Percentiles rank a stretch among this genome's conserved stretches.
These are phyloP conservation scores for Aegilops bicornis DNA, from an alignment of 176 grass and related monocot species.

Conservation along the genomic window DNA sequence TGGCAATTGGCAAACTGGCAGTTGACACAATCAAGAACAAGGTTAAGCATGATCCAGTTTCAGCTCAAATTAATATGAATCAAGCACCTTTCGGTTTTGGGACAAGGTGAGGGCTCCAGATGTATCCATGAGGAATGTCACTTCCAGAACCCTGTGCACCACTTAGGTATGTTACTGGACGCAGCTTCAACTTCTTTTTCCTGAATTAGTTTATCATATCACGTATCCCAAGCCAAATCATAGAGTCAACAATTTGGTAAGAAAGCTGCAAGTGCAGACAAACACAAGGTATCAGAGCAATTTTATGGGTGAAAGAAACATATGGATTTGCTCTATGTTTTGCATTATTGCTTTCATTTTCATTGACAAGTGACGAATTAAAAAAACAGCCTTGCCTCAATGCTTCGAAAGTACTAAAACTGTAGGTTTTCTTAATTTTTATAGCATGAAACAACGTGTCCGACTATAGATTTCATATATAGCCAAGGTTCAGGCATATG, in stretches of 20 bases:
- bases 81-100: slow-evolving; percentile 87
- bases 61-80: slow-evolving; percentile 8
- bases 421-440: background rate
- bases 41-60: slow-evolving; percentile 30
- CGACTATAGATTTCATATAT: background rate
- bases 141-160: slow-evolving; percentile 70
- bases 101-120: slow-evolving; percentile 98
- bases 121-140: slow-evolving; percentile 90
- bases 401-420: background rate
- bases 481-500: background rate
- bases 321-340: background rate
- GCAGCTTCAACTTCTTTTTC: slow-evolving; percentile 90
- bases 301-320: background rate
- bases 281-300: slow-evolving; percentile 10
- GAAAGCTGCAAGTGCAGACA: slow-evolving; percentile 69
- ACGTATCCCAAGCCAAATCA: slow-evolving; percentile 98
- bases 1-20: background rate
- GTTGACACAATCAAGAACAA: slow-evolving; percentile 12
- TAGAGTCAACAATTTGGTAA: slow-evolving; percentile 92
- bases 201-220: slow-evolving; percentile 99
- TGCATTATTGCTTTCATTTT: background rate
- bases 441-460: background rate
- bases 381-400: background rate
- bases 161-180: slow-evolving; percentile 92
- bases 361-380: slow-evolving; percentile 13